Evolutionary conservation across 2,329 filamentous ascomycete genomes (phyloP), one percentile per base, ranked within the genome.

Genomic region (Aspergillus caelatus): DNA sequence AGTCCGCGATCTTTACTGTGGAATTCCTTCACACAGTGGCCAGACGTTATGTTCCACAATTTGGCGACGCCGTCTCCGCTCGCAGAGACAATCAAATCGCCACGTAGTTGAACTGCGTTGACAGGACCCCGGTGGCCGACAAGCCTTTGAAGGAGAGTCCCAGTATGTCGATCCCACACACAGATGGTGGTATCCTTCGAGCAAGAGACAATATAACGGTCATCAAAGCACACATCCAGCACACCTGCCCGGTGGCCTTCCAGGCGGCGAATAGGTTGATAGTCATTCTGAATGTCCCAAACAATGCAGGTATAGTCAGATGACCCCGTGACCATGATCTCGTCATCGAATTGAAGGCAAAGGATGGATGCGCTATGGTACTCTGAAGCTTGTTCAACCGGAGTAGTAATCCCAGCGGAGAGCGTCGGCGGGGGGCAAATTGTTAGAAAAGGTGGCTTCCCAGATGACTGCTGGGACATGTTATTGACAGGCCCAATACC

Each of bases 101-200:
- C 94, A 60, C 94, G 91, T 77, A 99, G 88, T 80, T 98, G 94
- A 6, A 99, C 93, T 1, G 95, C 94, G 74, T 99, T 99, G 69
- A 99, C 95, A 1, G 95, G 95, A 0, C 95, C 95, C 2, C 88
- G 85, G 78, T 99, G 95, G 9, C 94, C 95, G 41, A 87, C 86
- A 56, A 99, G 86, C 72, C 92, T 91, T 72, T 91, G 92, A 55
- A 96, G 79, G 54, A 96, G 83, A 11, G 82, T 81, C 41, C 93
- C 92, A 0, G 92, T 95, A 61, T 86, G 81, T 53, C 95, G 91
- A 73, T 97, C 92, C 94, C 94, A 98, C 28, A 99, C 89, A 74
- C 94, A 96, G 74, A 99, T 96, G 66, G 87, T 94, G 46, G 90
- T 89, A 79, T 99, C 95, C 79, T 99, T 99, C 76, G 93, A 97